Evolutionary conservation across 768 basidiomycete species (phyloP).

Genomic region (Chiua virens): DNA sequence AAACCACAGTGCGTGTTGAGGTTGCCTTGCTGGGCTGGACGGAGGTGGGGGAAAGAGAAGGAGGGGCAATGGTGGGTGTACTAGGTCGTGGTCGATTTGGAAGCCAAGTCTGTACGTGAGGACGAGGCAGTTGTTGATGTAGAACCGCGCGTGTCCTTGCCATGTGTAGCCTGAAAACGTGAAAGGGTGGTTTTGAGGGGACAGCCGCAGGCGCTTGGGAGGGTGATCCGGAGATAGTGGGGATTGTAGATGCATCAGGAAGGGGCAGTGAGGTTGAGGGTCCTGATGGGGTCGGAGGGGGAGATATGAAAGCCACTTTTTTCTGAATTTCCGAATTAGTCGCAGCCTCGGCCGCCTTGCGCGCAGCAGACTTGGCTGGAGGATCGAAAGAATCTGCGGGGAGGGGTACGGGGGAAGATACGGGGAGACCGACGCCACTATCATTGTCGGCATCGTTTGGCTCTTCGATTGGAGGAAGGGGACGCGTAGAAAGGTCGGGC

Average conservation of each 20-base stretch:
- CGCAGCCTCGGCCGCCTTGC: constrained; percentile 39
- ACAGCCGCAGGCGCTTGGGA: constrained; percentile 29
- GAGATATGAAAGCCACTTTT: constrained; percentile 87
- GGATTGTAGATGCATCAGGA: constrained; percentile 44
- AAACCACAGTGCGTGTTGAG: constrained; percentile 61
- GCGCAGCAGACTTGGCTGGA: constrained; percentile 31
- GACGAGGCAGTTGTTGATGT: constrained; percentile 58
- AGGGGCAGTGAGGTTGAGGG: constrained; percentile 49
- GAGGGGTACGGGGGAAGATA: constrained; percentile 31
- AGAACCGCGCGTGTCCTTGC: constrained; percentile 66
- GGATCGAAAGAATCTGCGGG: constrained; percentile 20
- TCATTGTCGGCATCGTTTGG: constrained; percentile 35
- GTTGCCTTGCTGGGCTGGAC: constrained; percentile 53
- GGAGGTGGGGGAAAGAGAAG: constrained; percentile 59
- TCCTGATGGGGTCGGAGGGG: constrained; percentile 65
- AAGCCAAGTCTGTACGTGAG: constrained; percentile 62
- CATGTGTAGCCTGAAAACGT: constrained; percentile 74
- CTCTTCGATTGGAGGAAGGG: constrained; percentile 49
- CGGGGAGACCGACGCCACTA: constrained; percentile 37
- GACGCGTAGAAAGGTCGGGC: constrained; percentile 58
- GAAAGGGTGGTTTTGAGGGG: constrained; percentile 65
- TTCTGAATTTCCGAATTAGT: constrained; percentile 57
- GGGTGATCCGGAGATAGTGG: constrained; percentile 32
- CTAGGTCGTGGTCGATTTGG: constrained; percentile 43
- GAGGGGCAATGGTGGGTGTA: constrained; percentile 53